phyloP scores from a whole-genome alignment of 1,139 yeast genomes.

The Cylindricascospora bacillispora region DNA sequence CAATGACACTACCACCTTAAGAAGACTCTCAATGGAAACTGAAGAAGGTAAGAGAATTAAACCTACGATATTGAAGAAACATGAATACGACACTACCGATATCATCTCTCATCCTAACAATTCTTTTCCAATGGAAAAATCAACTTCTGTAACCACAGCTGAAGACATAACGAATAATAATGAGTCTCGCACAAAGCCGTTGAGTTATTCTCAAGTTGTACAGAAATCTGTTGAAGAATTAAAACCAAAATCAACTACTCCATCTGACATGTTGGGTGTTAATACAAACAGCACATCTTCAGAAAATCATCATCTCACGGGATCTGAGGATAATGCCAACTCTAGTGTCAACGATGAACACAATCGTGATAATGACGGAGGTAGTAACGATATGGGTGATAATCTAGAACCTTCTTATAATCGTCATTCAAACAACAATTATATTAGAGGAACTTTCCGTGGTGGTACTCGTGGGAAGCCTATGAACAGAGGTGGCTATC shows the following conservation, averaged over 20 bases:
- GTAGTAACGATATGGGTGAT: constrained; percentile 3
- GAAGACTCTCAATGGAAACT: constrained; percentile 25
- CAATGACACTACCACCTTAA: constrained; percentile 44
- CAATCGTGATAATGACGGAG: constrained; percentile 2
- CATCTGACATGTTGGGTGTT: neutral
- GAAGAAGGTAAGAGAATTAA: no score
- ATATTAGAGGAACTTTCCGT: constrained; percentile 6
- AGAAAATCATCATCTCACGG: no score
- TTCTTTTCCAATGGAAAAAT: constrained; percentile 6
- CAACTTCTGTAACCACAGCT: constrained; percentile 6
- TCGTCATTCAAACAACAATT: constrained; percentile 6
- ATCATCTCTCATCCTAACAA: constrained; percentile 2
- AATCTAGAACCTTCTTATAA: constrained; percentile 1
- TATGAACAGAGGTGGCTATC: constrained; percentile 1
- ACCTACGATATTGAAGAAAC: neutral
- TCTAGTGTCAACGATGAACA: no score
- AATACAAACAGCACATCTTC: no score
- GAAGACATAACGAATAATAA: constrained; percentile 3
- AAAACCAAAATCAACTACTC: constrained; percentile 2
- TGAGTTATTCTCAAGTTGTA: constrained; percentile 19
- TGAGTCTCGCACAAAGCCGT: constrained; percentile 6
- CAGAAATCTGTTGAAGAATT: constrained; percentile 17
- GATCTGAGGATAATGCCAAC: no score
- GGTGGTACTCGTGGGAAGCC: constrained; percentile 8
- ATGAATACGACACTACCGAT: neutral